Conservation (phyloP, 305 asterid genomes). For the Fraxinus paxiana region DNA sequence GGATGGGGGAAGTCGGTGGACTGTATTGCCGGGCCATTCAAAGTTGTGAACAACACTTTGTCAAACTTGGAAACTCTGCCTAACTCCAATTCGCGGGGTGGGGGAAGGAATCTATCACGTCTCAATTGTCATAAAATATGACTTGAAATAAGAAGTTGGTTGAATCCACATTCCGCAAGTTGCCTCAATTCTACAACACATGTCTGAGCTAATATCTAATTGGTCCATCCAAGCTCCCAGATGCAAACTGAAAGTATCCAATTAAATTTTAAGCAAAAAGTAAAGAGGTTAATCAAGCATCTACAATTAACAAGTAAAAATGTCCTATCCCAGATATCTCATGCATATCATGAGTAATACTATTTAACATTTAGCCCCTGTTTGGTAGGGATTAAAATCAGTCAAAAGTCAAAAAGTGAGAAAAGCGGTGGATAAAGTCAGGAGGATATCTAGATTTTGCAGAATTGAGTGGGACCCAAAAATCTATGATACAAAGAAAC, state of each 20-base stretch:
- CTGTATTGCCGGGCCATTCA: neutral
- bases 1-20: neutral
- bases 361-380: neutral
- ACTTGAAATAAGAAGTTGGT: neutral
- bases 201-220: conserved; percentile 50
- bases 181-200: neutral
- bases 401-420: neutral
- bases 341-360: neutral
- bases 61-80: neutral
- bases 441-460: too few relatives aligned
- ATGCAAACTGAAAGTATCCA: conserved; percentile 58
- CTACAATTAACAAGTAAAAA: neutral
- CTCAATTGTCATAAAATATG: neutral
- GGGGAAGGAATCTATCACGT: neutral
- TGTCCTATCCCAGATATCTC: neutral
- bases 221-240: conserved; percentile 95
- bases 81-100: neutral
- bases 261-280: neutral
- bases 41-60: neutral
- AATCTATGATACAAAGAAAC: neutral
- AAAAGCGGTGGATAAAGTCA: neutral
- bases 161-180: neutral
- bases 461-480: neutral
- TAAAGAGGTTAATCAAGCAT: neutral
- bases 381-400: neutral